phyloP scores from a whole-genome alignment of 495 filamentous ascomycete species.

The Aspergillus sclerotiicarbonarius region DNA sequence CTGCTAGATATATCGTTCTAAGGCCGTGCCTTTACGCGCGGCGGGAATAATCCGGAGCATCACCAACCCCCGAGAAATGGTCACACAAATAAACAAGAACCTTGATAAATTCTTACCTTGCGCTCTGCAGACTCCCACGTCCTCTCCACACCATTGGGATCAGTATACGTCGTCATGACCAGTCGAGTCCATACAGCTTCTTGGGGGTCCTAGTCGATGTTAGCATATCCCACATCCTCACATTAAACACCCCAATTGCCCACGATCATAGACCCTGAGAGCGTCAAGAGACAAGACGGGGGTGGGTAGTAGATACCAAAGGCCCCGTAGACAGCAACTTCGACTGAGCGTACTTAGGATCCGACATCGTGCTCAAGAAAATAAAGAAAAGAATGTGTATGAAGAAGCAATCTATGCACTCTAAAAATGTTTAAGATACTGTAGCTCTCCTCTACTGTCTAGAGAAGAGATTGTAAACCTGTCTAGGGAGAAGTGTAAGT shows the following conservation, averaged over 20 bases:
- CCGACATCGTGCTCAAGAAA: not conserved
- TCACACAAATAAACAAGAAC: not conserved
- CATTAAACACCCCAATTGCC: not conserved
- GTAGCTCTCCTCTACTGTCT: no score
- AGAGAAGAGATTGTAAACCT: no score
- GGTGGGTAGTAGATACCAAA: constrained; percentile 15
- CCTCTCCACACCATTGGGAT: constrained; percentile 64
- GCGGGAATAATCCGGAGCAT: not conserved
- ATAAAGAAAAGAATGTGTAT: not conserved
- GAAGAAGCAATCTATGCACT: no score
- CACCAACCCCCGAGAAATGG: not conserved
- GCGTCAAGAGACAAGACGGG: not conserved
- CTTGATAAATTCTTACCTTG: constrained; percentile 35
- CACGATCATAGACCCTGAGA: not conserved
- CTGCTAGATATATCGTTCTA: not conserved
- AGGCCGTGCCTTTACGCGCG: not conserved
- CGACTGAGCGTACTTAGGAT: constrained; percentile 11
- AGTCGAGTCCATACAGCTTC: constrained; percentile 78
- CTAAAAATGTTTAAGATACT: no score
- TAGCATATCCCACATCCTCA: not conserved
- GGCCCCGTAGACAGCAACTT: constrained; percentile 19
- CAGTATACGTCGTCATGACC: constrained; percentile 68
- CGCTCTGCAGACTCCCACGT: constrained; percentile 84
- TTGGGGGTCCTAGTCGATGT: constrained; percentile 31
- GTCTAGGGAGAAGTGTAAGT: not conserved